Conservation (phyloP, 495 filamentous ascomycete species). For the Amniculicola lignicola region DNA sequence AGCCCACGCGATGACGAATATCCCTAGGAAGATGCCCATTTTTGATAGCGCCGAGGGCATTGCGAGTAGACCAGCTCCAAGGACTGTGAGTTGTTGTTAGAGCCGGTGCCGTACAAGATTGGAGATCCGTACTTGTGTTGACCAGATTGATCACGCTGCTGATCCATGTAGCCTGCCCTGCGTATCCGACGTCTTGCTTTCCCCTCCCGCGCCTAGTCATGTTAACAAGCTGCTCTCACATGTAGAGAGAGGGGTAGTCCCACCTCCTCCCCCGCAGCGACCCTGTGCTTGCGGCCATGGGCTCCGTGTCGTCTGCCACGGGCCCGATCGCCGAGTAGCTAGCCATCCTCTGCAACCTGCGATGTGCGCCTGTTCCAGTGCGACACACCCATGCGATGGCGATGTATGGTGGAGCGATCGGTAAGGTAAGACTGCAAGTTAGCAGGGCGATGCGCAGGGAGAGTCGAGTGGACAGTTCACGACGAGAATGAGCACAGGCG, state of each 20-base stretch:
- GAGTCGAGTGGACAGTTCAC: too few species aligned
- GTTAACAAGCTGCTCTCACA: too few species aligned
- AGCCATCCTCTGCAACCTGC: conserved; percentile 31
- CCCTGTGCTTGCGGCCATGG: conserved; percentile 41
- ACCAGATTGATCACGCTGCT: conserved; percentile 93
- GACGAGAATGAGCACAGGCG: too few species aligned
- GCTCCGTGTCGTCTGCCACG: conserved; percentile 37
- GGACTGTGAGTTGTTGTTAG: conserved; percentile 52
- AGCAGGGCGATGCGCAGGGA: too few species aligned
- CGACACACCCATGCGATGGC: conserved; percentile 36
- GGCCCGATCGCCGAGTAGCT: conserved; percentile 43
- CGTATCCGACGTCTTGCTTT: conserved; percentile 51
- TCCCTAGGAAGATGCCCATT: conserved; percentile 81
- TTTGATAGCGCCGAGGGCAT: conserved; percentile 93
- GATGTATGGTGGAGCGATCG: too few species aligned
- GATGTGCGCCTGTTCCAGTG: conserved; percentile 35
- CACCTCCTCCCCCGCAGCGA: conserved; percentile 42
- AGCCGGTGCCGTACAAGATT: neutral
- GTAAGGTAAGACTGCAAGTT: too few species aligned
- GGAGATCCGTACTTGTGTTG: conserved; percentile 72
- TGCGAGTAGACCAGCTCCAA: conserved; percentile 89
- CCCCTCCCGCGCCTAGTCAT: conserved; percentile 48
- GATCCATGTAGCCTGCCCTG: conserved; percentile 79
- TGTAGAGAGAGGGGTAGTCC: too few species aligned
- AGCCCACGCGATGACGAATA: conserved; percentile 85